Evolutionary conservation across 441 rosid species (phyloP), one percentile per base, ranked within the genome.

Genomic region (Omphalea diandra): DNA sequence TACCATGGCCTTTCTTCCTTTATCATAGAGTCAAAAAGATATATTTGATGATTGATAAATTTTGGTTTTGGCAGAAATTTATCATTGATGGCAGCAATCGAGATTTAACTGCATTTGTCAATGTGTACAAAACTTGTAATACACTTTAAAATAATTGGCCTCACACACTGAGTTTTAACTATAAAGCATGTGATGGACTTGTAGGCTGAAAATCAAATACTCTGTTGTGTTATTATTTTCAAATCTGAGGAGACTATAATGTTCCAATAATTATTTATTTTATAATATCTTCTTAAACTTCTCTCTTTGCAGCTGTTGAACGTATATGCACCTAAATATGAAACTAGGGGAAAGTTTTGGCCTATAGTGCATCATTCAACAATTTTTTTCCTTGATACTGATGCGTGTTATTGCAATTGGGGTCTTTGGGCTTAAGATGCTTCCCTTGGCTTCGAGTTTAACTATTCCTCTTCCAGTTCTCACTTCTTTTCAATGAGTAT

Each of bases 381-480:
- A 75, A 85, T 93, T 24, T 89, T n/a, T 89, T 81, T 90, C 95
- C 57, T 82, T 90, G 73, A 73, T 93, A 63, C 84, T 95, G 78
- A 95, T 93, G 96, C 99, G 90, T 54, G 73, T 88, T 1, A 93
- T 90, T 63, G 97, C 98, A 47, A 76, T 93, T 52, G 98, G 98
- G 60, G 81, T 91, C 50, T 95, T 93, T 73, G 90, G 93, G 11
- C 82, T 91, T 66, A 95, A 92, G 88, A 77, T 86, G 74, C 84
- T 90, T 68, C 86, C 98, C 15, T 40, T 82, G 65, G 98, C 97
- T 49, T 82, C 96, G 58, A 86, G 82, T 78, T 84, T 95, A 75
- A 80, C 81, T 6, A 66, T 87, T 71, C 99, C 99, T 62, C 90
- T 95, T 46, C 97, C 98, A 15, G 38, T 88, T 73, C 84, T 92